Percentiles rank a stretch among this genome's conserved stretches.
Conservation (phyloP, 129 eudicot genomes). For the Chrysanthemum lavandulifolium region DNA sequence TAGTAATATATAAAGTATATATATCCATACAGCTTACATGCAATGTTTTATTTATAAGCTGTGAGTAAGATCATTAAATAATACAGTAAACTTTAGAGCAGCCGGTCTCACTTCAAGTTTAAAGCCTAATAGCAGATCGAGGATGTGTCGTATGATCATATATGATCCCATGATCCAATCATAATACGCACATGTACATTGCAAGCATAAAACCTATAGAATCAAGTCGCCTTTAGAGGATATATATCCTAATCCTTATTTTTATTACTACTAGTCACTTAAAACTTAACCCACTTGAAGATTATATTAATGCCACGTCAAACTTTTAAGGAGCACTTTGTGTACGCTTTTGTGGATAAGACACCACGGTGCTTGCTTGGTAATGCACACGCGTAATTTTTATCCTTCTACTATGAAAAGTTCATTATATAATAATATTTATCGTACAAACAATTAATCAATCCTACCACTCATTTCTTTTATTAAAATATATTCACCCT, state of each 20-base stretch:
- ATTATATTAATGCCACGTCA: constrained; percentile 11
- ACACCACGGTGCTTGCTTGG: not conserved
- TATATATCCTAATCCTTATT: not conserved
- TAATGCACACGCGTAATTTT: not conserved
- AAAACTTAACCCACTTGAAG: not conserved
- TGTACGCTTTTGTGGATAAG: constrained; percentile 1
- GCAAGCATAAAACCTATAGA: not conserved
- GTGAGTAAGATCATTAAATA: no score
- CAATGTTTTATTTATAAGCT: no score
- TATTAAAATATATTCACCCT: no score
- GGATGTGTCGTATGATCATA: not conserved
- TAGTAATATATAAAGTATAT: no score
- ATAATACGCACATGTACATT: not conserved
- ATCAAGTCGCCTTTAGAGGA: not conserved
- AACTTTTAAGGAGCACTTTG: not conserved
- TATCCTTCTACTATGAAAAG: not conserved
- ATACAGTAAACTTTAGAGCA: no score
- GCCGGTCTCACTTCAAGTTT: not conserved
- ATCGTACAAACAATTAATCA: no score
- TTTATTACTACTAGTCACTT: not conserved
- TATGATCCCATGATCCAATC: not conserved
- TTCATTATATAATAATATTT: no score
- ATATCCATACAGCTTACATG: no score
- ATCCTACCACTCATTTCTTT: no score
- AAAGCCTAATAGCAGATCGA: not conserved